Base-by-base conservation (phyloP, 371 early-diverging fungal genomes). In the Mortierella sp. region DNA sequence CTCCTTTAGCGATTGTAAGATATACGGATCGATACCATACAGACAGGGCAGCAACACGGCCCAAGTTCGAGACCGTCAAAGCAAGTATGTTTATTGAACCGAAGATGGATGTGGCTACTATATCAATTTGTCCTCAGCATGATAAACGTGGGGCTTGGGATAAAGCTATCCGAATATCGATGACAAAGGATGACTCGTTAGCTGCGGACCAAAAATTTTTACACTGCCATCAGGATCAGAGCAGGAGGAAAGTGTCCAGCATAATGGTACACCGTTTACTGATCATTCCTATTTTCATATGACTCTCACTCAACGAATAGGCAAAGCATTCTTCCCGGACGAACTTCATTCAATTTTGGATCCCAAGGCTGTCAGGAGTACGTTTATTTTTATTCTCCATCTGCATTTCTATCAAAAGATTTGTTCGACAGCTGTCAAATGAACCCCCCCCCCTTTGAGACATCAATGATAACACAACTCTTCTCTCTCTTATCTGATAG, bases 21-120 rank as follows among this genome's bases (percentile, higher is more conserved):
- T 79, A 71, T 51, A 74, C 79, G 62, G 79, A 79, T 61, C 59
- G 74, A 51, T 79, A 79, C 58, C 79, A 79, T 55, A 63, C 70
- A 45, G 79, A 79, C 45, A 66, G 35, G 35, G 66, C 79, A n/a
- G 57, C 64, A 39, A 79, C 67, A 9, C 22, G 79, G 45, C 68
- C 71, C 24, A 79, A 74, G 35, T 62, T 79, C 20, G 60, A 74
- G 9, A 70, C 75, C 8, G 64, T 79, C 49, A 73, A 71, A 32
- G 35, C 79, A 57, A 79, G 79, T 78, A 78, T 49, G 74, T 55
- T 57, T 24, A 5, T 57, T 18, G 22, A 22, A 18, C 26, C 18
- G 30, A 14, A 18, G 6, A 49, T 22, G 51, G 37, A 12, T 6
- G 30, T 30, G 1, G 64, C 1, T 22, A 37, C 20, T 4, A 30